Base-by-base conservation (phyloP, 495 filamentous ascomycete species). In the Aspergillus sclerotiicarbonarius region DNA sequence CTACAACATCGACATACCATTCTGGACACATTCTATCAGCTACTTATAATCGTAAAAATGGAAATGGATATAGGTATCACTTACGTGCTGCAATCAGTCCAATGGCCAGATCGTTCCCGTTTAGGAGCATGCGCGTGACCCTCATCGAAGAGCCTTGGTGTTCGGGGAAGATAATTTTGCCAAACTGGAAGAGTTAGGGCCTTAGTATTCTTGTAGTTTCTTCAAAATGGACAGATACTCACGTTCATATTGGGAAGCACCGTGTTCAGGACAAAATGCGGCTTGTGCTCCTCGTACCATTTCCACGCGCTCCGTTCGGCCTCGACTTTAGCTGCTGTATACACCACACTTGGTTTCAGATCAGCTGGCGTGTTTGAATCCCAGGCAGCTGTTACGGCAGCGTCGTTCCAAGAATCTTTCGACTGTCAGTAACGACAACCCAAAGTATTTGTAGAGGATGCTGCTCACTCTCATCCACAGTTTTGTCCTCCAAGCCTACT, bases 361-460 rank as follows among this genome's bases (percentile, higher is more conserved):
- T 64, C 46, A 1, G 43, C 44, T 4, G 50, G 51, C 4, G 53
- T 43, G n/a, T 39, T 49, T 29, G 45, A 19, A 51, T 59, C 12
- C 60, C 56, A 8, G 58, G 57, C n/a, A 61, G 55, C 52, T 75
- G 74, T 3, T 68, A 73, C 43, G 70, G 73, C 18, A 69, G 66
- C 69, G 5, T 80, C 70, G 60, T 85, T 83, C 76, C 75, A 84
- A 0, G 73, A 72, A 9, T 79, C 70, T 49, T 44, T 16, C n/a
- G 10, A 19, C 19, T 44, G 41, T 44, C 15, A 44, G 41, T 2
- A 2, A 13, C 8, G 37, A 8, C 8, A 12, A 41, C n/a, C 3
- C 37, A 16, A 7, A 7, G 37, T 2, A 7, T 41, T 16, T 1
- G n/a, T 16, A 41, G 37, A 7, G n/a, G 37, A 41, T n/a, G 41